phyloP scores from a whole-genome alignment of 139 green algal genomes.

The Medakamo hakoo region DNA sequence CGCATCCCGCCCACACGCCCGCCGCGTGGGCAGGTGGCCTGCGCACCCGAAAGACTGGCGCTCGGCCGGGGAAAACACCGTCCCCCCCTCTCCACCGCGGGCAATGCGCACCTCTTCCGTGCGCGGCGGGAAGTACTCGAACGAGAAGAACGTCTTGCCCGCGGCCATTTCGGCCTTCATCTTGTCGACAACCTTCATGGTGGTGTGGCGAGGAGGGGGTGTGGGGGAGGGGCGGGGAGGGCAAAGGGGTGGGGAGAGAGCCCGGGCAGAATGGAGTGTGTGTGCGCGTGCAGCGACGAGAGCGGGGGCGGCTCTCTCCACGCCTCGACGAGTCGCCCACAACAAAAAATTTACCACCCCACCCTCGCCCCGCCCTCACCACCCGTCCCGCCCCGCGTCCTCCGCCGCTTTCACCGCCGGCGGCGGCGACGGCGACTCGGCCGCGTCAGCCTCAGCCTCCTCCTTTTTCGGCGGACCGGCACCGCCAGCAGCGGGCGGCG shows the following conservation, averaged over 20 bases:
- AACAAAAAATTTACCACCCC: too few relatives aligned
- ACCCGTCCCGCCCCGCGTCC: too few relatives aligned
- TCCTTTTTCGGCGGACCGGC: not conserved
- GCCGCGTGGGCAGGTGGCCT: too few relatives aligned
- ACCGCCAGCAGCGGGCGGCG: not conserved
- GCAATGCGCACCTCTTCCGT: constrained; percentile 80
- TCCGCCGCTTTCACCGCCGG: not conserved
- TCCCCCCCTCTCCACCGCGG: not conserved
- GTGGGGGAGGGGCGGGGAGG: constrained; percentile 13
- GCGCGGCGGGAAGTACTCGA: constrained; percentile 90
- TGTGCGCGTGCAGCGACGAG: not conserved
- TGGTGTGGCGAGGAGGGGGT: constrained; percentile 1
- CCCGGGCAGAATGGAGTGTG: not conserved
- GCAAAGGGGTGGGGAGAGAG: not conserved
- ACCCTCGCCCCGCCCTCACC: not conserved
- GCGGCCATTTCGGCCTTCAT: constrained; percentile 51
- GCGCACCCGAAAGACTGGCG: too few relatives aligned
- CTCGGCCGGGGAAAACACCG: not conserved
- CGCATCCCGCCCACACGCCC: too few relatives aligned
- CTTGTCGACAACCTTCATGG: constrained; percentile 85
- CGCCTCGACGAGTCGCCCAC: too few relatives aligned
- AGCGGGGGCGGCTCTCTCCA: too few relatives aligned
- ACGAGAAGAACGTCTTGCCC: constrained; percentile 76
- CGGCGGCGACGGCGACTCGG: not conserved
- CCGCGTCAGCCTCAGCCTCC: not conserved